Evolutionary conservation across 2,329 filamentous ascomycete species (phyloP), one percentile per base, ranked within the genome.

Genomic region (Alternaria sp.): DNA sequence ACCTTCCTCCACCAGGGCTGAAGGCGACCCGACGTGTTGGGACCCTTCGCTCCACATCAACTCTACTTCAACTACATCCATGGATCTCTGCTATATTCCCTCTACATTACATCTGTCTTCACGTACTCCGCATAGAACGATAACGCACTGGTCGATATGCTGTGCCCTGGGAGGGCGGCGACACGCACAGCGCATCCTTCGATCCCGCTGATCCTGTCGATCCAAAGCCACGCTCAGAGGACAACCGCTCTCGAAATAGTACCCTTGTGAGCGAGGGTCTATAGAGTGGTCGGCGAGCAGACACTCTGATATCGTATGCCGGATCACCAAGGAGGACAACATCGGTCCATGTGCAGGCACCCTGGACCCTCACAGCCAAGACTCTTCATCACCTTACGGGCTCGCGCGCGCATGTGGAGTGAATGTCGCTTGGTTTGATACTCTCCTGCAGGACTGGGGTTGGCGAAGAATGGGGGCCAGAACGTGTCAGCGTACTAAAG

Each of bases 401-500:
- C 53, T 60, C 44, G 63, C 54, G 58, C 46, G 62, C 49, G 61
- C 59, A 65, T 55, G 49, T 28, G 37, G 44, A 54, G 33, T 45
- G 37, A 45, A 43, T 47, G 45, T 55, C 53, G 33, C 51, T 50
- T 49, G 23, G 46, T 49, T 54, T 41, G 44, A 49, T 50, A 44
- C 33, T 50, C 50, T 60, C 56, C 49, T 53, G 57, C 56, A 54
- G 47, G 64, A 70, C 71, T 60, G 51, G 71, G 69, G 66, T 72
- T 70, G 65, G 69, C 69, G 71, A 72, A 30, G 28, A 28, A 58
- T 62, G 57, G 58, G 65, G 66, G 63, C 69, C 67, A 68, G 69
- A 71, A 60, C 58, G 55, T 21, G 58, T 23, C 46, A 11, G 46
- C 26, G 43, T 23, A n/a, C 44, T 21, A 45, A 53, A 28, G 43